Evolutionary conservation across 2,329 filamentous ascomycete genomes (phyloP), one percentile per base, ranked within the genome.

Genomic region (Penicillium sp.): DNA sequence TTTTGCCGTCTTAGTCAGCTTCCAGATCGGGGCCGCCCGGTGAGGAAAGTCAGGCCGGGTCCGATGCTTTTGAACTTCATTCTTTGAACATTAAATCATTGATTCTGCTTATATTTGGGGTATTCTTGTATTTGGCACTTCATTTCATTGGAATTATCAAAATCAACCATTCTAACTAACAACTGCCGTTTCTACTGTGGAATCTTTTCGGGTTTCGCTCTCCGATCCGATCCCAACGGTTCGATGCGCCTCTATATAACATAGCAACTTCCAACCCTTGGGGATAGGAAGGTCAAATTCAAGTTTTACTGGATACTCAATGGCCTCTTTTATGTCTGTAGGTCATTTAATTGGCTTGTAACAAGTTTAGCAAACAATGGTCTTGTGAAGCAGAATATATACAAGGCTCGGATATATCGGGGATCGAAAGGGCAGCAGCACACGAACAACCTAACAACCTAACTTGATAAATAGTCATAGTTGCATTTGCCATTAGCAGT

Each of bases 1-100:
- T 68, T 72, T 73, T 71, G 65, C 67, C 66, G 64, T 62, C 61
- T 66, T 73, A 70, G 65, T 55, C 68, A 56, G 57, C 49, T 61
- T 66, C 64, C 66, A 65, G 48, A 65, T 68, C 66, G 66, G 66
- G 66, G 58, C 58, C 60, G 58, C 57, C 69, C 71, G 71, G 71
- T 73, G 71, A 70, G 66, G 48, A 17, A 41, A 17, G 23, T 17
- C 15, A 50, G 53, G 53, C 47, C 47, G 48, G 33, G 12, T 43
- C 53, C 53, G 53, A 35, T 47, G 15, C 19, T 53, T 21, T 43
- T 9, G 29, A 42, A 35, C 49, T 52, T 52, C 27, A 23, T 27
- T 36, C 21, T 39, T 39, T 27, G 31, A 25, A 27, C 17, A 36
- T n/a, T 38, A 17, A 23, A 33, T 33, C 13, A 15, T 33, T 23